Conservation (phyloP, 2,329 filamentous ascomycete genomes). For the Biscogniauxia mediterranea region DNA sequence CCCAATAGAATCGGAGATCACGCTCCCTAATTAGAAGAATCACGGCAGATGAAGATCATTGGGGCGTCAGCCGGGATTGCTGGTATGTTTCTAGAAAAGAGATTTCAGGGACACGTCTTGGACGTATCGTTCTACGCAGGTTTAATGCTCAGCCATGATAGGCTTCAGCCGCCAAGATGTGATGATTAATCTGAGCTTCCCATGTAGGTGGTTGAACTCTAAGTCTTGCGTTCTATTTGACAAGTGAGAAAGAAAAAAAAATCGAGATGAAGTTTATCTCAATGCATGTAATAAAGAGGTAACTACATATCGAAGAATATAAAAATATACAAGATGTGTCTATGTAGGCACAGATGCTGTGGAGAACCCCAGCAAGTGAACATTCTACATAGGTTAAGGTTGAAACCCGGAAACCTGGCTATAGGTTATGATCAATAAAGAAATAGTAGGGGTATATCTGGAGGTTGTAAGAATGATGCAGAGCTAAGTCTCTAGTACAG, state of each 20-base stretch:
- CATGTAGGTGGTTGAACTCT: neutral
- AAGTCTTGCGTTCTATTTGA: neutral
- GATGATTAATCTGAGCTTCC: too few relatives aligned
- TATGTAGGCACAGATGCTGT: too few relatives aligned
- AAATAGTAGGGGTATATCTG: too few relatives aligned
- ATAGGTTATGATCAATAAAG: too few relatives aligned
- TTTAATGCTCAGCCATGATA: neutral
- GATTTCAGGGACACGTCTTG: neutral
- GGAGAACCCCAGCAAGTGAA: neutral
- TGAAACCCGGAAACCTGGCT: too few relatives aligned
- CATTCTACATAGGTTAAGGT: too few relatives aligned
- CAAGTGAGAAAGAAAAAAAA: neutral
- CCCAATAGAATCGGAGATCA: neutral
- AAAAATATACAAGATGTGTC: neutral
- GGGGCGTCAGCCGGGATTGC: neutral
- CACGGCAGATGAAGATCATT: neutral
- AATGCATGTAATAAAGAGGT: neutral
- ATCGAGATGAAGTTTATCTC: neutral
- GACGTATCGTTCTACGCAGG: neutral
- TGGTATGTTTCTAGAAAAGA: neutral
- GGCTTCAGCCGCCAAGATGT: too few relatives aligned
- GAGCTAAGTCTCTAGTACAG: too few relatives aligned
- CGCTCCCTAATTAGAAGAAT: neutral
- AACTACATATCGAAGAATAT: neutral
- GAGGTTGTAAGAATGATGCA: too few relatives aligned